Evolutionary conservation across 768 basidiomycete genomes (phyloP).

Genomic region (Lactifluus subvellereus): DNA sequence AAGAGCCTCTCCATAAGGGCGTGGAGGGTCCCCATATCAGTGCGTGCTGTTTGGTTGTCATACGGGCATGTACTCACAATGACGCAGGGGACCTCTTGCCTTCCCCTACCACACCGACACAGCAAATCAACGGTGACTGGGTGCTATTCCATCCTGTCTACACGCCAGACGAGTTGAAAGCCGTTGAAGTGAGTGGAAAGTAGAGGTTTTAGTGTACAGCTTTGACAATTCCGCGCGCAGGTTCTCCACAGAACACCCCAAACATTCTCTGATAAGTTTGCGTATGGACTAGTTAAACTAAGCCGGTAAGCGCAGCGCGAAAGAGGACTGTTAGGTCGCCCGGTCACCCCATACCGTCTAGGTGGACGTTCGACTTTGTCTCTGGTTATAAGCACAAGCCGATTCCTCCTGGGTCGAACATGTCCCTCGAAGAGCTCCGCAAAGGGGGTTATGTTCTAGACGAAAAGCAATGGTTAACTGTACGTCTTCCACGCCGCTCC

Average conservation of each 20-base stretch:
- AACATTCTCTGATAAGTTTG: constrained; percentile 69
- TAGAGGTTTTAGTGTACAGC: neutral
- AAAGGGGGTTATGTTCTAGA: constrained; percentile 68
- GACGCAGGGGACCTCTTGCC: constrained; percentile 8
- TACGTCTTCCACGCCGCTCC: constrained; percentile 32
- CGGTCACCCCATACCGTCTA: constrained; percentile 19
- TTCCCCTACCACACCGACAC: constrained; percentile 24
- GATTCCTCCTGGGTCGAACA: constrained; percentile 52
- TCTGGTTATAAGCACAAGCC: constrained; percentile 79
- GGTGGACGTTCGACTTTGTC: constrained; percentile 74
- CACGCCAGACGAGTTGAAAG: constrained; percentile 60
- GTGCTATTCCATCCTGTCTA: constrained; percentile 94
- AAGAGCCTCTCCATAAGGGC: neutral
- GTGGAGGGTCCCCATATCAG: constrained; percentile 13
- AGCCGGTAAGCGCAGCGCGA: constrained; percentile 35
- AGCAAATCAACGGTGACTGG: constrained; percentile 59
- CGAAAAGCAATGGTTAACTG: constrained; percentile 71
- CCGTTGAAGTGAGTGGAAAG: constrained; percentile 52
- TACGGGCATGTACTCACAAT: neutral
- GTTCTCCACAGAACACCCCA: constrained; percentile 63
- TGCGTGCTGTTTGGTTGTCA: neutral
- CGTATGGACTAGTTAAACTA: constrained; percentile 54
- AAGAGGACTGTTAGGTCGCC: neutral
- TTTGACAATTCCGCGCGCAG: constrained; percentile 34
- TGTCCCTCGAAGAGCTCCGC: constrained; percentile 69